Evolutionary conservation across 441 rosid species (phyloP).

Genomic region (Populus trichocarpa): DNA sequence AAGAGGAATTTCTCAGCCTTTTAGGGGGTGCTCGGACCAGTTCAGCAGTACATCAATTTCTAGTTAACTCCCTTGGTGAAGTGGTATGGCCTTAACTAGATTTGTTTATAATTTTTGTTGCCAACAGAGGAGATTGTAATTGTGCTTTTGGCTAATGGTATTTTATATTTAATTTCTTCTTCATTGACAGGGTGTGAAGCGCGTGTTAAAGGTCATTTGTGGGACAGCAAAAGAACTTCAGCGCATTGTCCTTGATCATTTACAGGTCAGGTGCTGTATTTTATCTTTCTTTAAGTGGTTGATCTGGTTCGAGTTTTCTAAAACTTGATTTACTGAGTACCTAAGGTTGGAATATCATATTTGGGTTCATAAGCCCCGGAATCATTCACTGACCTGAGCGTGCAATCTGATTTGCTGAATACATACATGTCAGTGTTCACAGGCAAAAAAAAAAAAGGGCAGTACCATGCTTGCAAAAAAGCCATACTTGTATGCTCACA

Average conservation of each 20-base stretch:
- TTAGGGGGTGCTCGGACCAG: slow-evolving; percentile 87
- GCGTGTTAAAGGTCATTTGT: slow-evolving; percentile 71
- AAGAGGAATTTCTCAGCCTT: slow-evolving; percentile 94
- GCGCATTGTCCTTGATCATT: slow-evolving; percentile 75
- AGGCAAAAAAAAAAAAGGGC: not conserved
- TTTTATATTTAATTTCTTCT: slow-evolving; percentile 9
- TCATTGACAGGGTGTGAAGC: slow-evolving; percentile 72
- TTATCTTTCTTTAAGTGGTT: slow-evolving; percentile 16
- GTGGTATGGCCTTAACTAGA: slow-evolving; percentile 44
- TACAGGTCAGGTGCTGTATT: slow-evolving; percentile 57
- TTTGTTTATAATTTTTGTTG: not conserved
- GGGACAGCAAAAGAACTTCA: slow-evolving; percentile 94
- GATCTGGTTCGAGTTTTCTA: not conserved
- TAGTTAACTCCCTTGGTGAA: slow-evolving; percentile 86
- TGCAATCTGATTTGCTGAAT: not conserved
- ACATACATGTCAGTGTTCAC: not conserved
- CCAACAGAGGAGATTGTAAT: slow-evolving; percentile 18
- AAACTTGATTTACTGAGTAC: not conserved
- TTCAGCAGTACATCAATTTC: slow-evolving; percentile 89
- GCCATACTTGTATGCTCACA: not conserved
- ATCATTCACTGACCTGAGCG: not conserved
- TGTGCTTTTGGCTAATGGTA: slow-evolving; percentile 10
- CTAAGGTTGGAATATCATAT: slow-evolving; percentile 6
- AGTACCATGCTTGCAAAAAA: not conserved
- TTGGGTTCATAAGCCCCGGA: not conserved